These are phyloP conservation scores for Casaregolazyma suthepensis DNA, from an alignment of 1,139 yeast genomes.

Conservation along the genomic window DNA sequence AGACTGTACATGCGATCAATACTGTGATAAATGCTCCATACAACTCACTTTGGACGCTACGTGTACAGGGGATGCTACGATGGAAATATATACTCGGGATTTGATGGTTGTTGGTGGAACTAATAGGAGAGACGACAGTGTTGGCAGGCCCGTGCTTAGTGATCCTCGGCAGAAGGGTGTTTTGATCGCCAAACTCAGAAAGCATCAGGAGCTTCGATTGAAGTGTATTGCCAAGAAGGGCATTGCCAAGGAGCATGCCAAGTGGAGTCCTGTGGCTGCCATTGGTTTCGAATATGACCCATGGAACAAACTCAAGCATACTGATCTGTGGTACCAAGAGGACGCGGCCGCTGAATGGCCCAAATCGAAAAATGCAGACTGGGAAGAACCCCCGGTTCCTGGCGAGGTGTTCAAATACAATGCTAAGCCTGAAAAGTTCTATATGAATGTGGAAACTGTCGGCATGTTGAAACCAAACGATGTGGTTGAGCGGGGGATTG, in stretches of 20 bases:
- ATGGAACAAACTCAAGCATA: constrained; percentile 95
- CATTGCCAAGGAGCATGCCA: constrained; percentile 96
- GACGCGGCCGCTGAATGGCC: constrained; percentile 93
- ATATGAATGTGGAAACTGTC: constrained; percentile 85
- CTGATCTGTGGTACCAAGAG: constrained; percentile 95
- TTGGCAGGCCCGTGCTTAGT: constrained; percentile 77
- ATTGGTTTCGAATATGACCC: constrained; percentile 98
- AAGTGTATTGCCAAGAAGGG: constrained; percentile 97
- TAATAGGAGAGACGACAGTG: constrained; percentile 31
- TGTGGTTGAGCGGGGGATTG: constrained; percentile 77
- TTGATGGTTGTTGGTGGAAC: constrained; percentile 47
- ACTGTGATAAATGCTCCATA: constrained; percentile 92
- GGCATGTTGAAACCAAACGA: constrained; percentile 87
- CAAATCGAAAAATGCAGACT: constrained; percentile 74
- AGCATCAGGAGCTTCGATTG: constrained; percentile 83
- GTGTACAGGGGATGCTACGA: constrained; percentile 81
- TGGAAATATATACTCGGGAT: constrained; percentile 87
- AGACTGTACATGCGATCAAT: constrained; percentile 97
- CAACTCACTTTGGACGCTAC: constrained; percentile 78
- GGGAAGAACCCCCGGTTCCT: constrained; percentile 93
- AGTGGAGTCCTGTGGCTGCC: constrained; percentile 98
- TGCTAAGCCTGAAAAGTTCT: constrained; percentile 75
- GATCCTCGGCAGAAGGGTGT: constrained; percentile 80
- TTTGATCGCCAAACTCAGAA: constrained; percentile 80
- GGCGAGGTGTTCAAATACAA: constrained; percentile 81